Conservation (phyloP, 345 rosid genomes). For the Toxicodendron radicans region DNA sequence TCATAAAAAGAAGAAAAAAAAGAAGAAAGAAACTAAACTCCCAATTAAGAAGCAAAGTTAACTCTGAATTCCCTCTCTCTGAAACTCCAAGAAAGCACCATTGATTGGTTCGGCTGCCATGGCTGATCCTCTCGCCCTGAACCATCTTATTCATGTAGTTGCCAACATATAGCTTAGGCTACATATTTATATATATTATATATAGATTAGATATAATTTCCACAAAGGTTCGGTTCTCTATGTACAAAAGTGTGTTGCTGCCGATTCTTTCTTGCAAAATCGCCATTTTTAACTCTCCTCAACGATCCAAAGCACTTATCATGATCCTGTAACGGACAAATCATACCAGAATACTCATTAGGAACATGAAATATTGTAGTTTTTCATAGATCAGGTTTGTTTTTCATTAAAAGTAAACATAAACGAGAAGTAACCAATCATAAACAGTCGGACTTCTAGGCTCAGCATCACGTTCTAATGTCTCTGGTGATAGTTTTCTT, state of each 20-base stretch:
- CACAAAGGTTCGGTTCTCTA: not conserved
- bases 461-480: conserved; percentile 28
- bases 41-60: not conserved
- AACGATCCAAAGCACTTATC: conserved; percentile 72
- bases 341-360: not conserved
- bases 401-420: too few relatives aligned
- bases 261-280: conserved; percentile 21
- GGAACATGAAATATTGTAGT: not conserved
- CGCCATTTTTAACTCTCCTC: conserved; percentile 32
- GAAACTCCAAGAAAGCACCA: conserved; percentile 12
- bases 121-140: not conserved
- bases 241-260: conserved; percentile 3
- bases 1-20: not conserved
- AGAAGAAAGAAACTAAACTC: not conserved
- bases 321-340: conserved; percentile 51
- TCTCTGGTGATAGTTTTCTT: conserved; percentile 38
- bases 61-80: not conserved
- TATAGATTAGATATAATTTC: not conserved
- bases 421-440: conserved; percentile 49
- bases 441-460: conserved; percentile 54
- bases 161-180: not conserved
- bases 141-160: conserved; percentile 6
- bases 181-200: not conserved
- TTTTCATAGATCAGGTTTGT: not conserved
- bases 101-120: not conserved